Base-by-base conservation (phyloP, 345 rosid genomes). In the Jatropha curcas region DNA sequence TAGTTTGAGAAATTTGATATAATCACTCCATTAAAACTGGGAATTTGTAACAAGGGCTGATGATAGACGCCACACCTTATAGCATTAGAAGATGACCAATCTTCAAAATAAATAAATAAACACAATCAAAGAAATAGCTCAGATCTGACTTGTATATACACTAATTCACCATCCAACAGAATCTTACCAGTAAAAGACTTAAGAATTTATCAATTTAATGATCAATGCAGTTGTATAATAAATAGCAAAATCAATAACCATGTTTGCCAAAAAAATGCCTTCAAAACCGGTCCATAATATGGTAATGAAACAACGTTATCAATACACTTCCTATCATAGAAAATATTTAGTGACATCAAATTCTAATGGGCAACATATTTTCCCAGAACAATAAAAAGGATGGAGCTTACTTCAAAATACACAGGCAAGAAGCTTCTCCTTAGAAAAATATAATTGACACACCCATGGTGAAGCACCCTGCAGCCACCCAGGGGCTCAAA, bases 401-500 rank as follows among this genome's bases (percentile, higher is more conserved):
- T 28, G 59, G 71, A 64, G 35, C 82, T 70, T 27, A 43, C 81
- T 70, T 74, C 72, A 31, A 16, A 69, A 71, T 52, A 68, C n/a
- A 60, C 16, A 61, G 11, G 60, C 62, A 79, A 27, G 60, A 70
- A 14, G 37, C 4, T 72, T 60, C 31, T 77, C 34, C 62, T 87
- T 79, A 95, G 85, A 95, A 95, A 83, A 92, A 92, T 71, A 92
- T 83, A 67, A 92, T 88, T 0, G 94, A 95, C 43, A 95, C 75
- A 8, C 97, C 99, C 97, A 91, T 91, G 28, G 86, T 72, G 76
- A 96, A 88, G 89, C 99, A 96, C 67, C 99, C 98, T 8, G 74
- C 82, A 5, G 96, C 89, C 74, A 96, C 87, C 99, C 98, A 96
- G 5, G 98, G 97, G 77, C 97, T 96, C 82, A 91, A 82, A 48